phyloP scores from a whole-genome alignment of 495 filamentous ascomycete genomes.

The Aspergillus baeticus region DNA sequence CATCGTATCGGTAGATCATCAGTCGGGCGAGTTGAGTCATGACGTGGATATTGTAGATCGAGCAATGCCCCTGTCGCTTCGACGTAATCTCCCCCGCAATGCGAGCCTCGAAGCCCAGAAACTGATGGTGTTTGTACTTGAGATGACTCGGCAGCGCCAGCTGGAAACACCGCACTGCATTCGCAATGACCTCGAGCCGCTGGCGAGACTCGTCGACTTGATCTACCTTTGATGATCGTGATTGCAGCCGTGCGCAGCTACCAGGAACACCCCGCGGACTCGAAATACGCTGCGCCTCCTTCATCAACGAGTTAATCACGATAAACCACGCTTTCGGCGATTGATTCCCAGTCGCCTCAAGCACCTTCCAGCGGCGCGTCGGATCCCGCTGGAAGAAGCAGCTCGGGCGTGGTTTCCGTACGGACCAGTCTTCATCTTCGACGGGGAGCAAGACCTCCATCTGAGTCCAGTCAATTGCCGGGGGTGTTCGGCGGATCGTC shows the following conservation, averaged over 20 bases:
- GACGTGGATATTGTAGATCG: conserved; percentile 13
- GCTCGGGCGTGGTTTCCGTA: too few relatives aligned
- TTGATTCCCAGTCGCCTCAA: conserved; percentile 28
- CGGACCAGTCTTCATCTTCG: too few relatives aligned
- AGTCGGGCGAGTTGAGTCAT: conserved; percentile 14
- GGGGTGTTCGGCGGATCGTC: conserved; percentile 28
- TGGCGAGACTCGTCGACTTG: background rate
- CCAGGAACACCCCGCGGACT: background rate
- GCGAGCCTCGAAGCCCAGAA: background rate
- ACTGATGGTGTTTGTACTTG: conserved; percentile 6
- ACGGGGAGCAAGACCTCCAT: too few relatives aligned
- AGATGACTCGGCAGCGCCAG: conserved; percentile 12
- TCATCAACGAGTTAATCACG: conserved; percentile 22
- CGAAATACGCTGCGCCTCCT: conserved; percentile 7
- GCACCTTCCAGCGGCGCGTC: conserved; percentile 1
- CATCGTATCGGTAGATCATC: conserved; percentile 15
- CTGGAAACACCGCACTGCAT: conserved; percentile 14
- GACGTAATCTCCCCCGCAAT: background rate
- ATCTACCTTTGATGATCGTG: too few relatives aligned
- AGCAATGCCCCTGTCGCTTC: conserved; percentile 14
- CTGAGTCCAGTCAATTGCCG: conserved; percentile 30
- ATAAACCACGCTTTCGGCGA: conserved; percentile 39
- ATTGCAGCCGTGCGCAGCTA: too few relatives aligned
- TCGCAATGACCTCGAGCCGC: conserved; percentile 9
- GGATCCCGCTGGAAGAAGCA: too few relatives aligned